Conservation (phyloP, 345 rosid species). For the Salix caprea region DNA sequence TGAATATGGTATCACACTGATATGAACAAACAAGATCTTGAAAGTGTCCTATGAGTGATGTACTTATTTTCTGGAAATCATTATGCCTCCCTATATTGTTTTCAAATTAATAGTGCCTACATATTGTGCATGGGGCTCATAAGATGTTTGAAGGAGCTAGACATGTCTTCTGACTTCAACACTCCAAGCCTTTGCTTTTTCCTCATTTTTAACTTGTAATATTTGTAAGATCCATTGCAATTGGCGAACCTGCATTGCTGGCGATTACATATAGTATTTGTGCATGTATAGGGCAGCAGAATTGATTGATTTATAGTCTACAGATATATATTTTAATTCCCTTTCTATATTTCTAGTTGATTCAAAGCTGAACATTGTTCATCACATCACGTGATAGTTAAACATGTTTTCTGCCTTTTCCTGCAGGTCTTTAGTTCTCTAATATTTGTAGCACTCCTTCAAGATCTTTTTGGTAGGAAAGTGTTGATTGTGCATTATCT, state of each 20-base stretch:
- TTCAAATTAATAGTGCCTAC: background rate
- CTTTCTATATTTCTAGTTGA: background rate
- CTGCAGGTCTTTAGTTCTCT: constrained; percentile 12
- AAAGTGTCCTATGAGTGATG: background rate
- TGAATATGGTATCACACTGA: background rate
- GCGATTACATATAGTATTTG: background rate
- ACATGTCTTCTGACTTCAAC: background rate
- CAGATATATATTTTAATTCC: background rate
- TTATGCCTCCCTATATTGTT: background rate
- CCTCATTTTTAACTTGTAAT: background rate
- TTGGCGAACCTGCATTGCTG: background rate
- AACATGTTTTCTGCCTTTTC: background rate
- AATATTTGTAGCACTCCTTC: background rate
- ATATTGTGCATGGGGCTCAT: background rate
- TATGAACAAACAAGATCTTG: background rate
- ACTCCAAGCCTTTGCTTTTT: background rate
- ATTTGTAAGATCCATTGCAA: constrained; percentile 2
- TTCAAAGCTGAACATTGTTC: background rate
- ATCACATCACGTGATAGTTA: background rate
- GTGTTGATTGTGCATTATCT: background rate
- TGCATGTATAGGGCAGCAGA: background rate
- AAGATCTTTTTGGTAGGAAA: background rate
- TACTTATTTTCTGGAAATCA: too few species aligned
- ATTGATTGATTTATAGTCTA: background rate
- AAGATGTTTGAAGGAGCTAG: background rate